phyloP scores from a whole-genome alignment of 2,329 filamentous ascomycete genomes.

The Fonsecaea monophora region DNA sequence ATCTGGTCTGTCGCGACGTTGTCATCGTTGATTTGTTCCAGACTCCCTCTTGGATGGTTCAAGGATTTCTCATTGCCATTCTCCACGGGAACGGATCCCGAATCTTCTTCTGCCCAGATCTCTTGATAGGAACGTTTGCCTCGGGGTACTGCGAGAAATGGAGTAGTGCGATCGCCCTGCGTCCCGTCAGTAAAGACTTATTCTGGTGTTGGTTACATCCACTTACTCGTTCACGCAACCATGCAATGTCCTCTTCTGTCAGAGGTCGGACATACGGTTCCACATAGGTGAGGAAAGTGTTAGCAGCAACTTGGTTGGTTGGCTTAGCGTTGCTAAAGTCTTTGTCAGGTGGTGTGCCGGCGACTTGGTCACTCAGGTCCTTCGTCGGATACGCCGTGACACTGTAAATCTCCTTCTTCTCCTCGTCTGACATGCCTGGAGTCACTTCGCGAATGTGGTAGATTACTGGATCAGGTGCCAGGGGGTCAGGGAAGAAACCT shows the following conservation, averaged over 20 bases:
- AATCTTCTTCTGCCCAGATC: conserved; percentile 90
- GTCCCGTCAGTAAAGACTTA: conserved; percentile 8
- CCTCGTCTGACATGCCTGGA: conserved; percentile 79
- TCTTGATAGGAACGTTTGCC: conserved; percentile 87
- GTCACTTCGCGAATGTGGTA: conserved; percentile 86
- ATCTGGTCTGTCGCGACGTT: conserved; percentile 87
- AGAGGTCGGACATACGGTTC: conserved; percentile 90
- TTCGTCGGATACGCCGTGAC: conserved; percentile 82
- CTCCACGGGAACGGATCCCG: conserved; percentile 74
- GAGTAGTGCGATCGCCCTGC: conserved; percentile 76
- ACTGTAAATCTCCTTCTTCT: conserved; percentile 85
- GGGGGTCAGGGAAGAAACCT: conserved; percentile 90
- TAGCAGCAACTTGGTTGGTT: conserved; percentile 90
- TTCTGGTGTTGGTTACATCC: not conserved
- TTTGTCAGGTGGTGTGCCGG: conserved; percentile 87
- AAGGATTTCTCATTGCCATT: conserved; percentile 71
- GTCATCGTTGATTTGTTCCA: conserved; percentile 86
- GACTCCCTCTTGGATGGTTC: conserved; percentile 82
- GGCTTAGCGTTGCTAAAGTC: conserved; percentile 96
- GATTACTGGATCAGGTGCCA: conserved; percentile 86
- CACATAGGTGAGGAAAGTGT: conserved; percentile 88
- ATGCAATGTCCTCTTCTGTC: conserved; percentile 91
- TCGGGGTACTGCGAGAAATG: conserved; percentile 84
- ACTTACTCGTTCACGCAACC: conserved; percentile 77
- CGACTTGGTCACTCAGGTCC: conserved; percentile 82